Base-by-base conservation (phyloP, 257 asterid genomes). In the Forsythia viridissima region DNA sequence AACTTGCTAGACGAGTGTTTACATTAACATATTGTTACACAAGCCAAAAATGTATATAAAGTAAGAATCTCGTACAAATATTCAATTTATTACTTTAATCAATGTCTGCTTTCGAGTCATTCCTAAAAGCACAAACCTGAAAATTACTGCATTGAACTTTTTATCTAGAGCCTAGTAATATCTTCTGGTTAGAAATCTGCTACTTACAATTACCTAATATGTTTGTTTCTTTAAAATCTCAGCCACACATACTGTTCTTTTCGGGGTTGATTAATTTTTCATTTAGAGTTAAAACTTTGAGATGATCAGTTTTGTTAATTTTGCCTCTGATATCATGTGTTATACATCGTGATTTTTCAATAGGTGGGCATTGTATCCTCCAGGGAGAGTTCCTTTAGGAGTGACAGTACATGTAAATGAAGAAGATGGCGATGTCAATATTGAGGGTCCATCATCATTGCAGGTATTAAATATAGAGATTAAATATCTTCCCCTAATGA, bases 341-440 rank as follows among this genome's bases (percentile, higher is more conserved):
- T 63, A 11, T 11, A 63, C 70, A 63, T 61, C 2, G 38, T 63
- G 67, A 71, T 72, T 77, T 80, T 82, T 48, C 74, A 82, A 87
- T 79, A 96, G 98, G 93, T 96, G 99, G 99, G 98, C 99, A 20
- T 78, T 96, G 87, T 96, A 96, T 94, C 99, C 99, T 80, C 99
- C 99, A 3, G 99, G 99, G 79, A 92, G 92, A 85, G 98, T 96
- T 80, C 99, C 99, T 77, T 84, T 85, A 85, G 99, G 99, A 82
- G 97, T 96, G 85, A 93, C 97, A 21, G 94, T 96, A 76, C 98
- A 93, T 86, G 97, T 96, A 70, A 92, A 96, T 77, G 99, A 96
- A 86, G 97, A 93, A 79, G 94, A 96, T 74, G 99, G 99, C 39
- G 99, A 96, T 87, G 98, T 96, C 88, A 86, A 86, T 80, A 90